A percentile compares a stretch with the other conserved stretches of the same genome.
Conservation (phyloP, 2,329 filamentous ascomycete genomes). For the Ambrosiella cleistominuta region DNA sequence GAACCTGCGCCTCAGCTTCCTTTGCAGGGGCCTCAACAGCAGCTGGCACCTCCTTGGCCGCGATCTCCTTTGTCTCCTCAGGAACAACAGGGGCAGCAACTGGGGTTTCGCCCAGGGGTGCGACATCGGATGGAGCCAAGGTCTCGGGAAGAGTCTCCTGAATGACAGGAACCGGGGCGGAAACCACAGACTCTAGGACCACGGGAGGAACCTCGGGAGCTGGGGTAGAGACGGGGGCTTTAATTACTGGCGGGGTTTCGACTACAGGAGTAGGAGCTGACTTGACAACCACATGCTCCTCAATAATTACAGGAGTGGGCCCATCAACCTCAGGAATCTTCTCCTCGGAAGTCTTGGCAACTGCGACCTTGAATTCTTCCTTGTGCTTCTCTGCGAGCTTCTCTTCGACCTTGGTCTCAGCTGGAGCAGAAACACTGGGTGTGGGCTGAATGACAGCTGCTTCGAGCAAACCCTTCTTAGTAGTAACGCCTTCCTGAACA, state of each 20-base stretch:
- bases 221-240: not conserved
- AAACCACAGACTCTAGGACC: not conserved
- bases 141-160: not conserved
- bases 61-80: constrained; percentile 1
- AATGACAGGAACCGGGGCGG: not conserved
- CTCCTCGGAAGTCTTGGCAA: no score
- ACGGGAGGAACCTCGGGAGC: not conserved
- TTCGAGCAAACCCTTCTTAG: constrained; percentile 15
- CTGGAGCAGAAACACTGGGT: constrained; percentile 7
- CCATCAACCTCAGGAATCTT: no score
- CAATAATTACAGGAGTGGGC: not conserved
- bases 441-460: constrained; percentile 2
- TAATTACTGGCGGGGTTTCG: not conserved
- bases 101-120: not conserved
- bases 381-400: not conserved
- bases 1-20: not conserved
- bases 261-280: not conserved
- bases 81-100: not conserved
- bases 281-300: not conserved
- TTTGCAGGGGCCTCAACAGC: constrained; percentile 4
- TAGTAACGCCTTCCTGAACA: constrained; percentile 24
- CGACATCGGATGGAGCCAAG: not conserved
- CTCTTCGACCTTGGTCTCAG: not conserved
- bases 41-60: not conserved
- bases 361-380: no score